These are phyloP conservation scores for Ophiostoma sp. DNA, from an alignment of 2,329 filamentous ascomycete species.

Conservation along the genomic window DNA sequence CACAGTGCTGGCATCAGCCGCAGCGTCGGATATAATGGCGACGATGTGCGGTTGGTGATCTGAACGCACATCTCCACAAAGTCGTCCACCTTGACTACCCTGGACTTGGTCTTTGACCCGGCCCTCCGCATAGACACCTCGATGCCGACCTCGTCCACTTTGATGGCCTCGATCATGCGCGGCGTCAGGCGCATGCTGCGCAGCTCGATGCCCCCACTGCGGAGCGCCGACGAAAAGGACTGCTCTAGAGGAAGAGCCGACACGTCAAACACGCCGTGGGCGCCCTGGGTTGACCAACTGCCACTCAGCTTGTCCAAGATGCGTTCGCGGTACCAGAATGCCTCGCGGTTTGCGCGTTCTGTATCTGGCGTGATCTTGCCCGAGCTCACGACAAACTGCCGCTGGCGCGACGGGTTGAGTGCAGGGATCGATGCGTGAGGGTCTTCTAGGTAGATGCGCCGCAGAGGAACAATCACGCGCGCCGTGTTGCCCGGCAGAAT, in stretches of 20 bases:
- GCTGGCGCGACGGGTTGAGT: slow-evolving; percentile 71
- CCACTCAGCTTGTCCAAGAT: slow-evolving; percentile 67
- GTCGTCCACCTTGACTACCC: slow-evolving; percentile 44
- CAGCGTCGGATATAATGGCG: slow-evolving; percentile 64
- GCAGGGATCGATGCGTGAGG: slow-evolving; percentile 72
- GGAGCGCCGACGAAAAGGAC: neutral
- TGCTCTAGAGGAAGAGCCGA: neutral
- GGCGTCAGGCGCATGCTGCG: slow-evolving; percentile 66
- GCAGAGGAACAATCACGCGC: slow-evolving; percentile 69
- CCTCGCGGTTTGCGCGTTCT: slow-evolving; percentile 71
- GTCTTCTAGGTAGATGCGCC: slow-evolving; percentile 68
- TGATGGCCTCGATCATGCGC: slow-evolving; percentile 78
- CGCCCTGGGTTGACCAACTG: slow-evolving; percentile 55
- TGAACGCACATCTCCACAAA: slow-evolving; percentile 66
- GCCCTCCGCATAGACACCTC: slow-evolving; percentile 49
- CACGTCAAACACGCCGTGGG: neutral
- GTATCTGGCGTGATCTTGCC: slow-evolving; percentile 72
- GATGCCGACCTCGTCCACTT: slow-evolving; percentile 70
- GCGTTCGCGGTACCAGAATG: slow-evolving; percentile 86
- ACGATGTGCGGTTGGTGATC: slow-evolving; percentile 66
- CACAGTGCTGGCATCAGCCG: slow-evolving; percentile 72
- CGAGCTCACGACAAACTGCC: slow-evolving; percentile 87
- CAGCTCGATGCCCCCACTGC: slow-evolving; percentile 66
- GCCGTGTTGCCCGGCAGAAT: slow-evolving; percentile 64
- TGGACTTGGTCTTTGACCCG: slow-evolving; percentile 12